Evolutionary conservation across 2,329 filamentous ascomycete species (phyloP), one percentile per base, ranked within the genome.

Genomic region (Calonectria henricotiae): DNA sequence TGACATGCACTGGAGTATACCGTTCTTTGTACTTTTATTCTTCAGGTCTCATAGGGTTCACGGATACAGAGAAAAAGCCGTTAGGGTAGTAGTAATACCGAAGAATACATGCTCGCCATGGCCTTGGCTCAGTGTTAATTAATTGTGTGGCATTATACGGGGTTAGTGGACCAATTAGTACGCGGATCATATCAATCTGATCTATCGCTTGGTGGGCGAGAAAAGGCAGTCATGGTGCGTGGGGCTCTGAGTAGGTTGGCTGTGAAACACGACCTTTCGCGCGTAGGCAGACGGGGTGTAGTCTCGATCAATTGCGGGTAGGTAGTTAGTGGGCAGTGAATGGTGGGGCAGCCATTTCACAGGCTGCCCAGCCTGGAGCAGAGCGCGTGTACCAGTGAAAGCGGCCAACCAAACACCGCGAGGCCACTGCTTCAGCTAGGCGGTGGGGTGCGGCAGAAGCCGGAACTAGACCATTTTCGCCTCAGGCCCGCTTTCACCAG

Each of bases 361-460:
- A 43, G 55, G 39, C 12, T 60, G 23, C 55, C 30, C 55, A 61
- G 39, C 37, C 25, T 61, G 37, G 37, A 61, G 39, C 25, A 12
- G 37, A 61, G 55, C 55, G 55, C 23, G 27, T 30, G 55, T 20
- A 20, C 55, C 37, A 32, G 32, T 27, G 20, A 27, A 58, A 23
- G 51, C 51, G 11, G 51, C 32, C 51, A 63, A 15, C 20, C 37
- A 35, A 13, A 23, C 35, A 32, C 49, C 13, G 35, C 58, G 32
- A 61, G 27, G 35, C 44, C 63, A 61, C 41, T 68, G 15, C 55
- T 71, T 68, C 62, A 74, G 64, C 70, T 68, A 39, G 71, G 77
- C 76, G 77, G 77, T 78, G 65, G n/a, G 3, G 7, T 0, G 20
- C 49, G 77, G 77, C 77, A 78, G 75, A 76, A 70, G 37, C 25